Percentiles rank a stretch among this genome's conserved stretches.
Evolutionary conservation across 176 grass and related monocot species (phyloP).

Genomic region (Olyra latifolia): DNA sequence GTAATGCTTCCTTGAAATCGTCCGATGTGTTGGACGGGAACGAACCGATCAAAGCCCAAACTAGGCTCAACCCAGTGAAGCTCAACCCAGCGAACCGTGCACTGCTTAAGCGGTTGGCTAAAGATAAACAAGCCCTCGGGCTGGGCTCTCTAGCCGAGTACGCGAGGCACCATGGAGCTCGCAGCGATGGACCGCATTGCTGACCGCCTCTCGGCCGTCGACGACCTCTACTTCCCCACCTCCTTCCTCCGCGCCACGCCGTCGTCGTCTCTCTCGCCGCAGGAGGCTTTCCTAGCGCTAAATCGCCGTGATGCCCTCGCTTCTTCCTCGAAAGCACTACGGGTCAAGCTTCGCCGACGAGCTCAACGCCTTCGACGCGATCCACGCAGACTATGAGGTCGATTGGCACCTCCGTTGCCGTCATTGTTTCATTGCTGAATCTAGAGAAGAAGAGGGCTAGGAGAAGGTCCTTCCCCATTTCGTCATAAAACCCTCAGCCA

Average conservation of each 20-base stretch:
- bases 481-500: too few species aligned
- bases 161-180: constrained; percentile 86
- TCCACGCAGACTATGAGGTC: constrained; percentile 73
- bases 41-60: too few species aligned
- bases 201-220: constrained; percentile 65
- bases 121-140: neutral
- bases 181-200: constrained; percentile 72
- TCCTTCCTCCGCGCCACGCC: constrained; percentile 47
- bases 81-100: too few species aligned
- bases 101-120: neutral
- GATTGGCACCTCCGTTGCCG: constrained; percentile 74
- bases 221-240: constrained; percentile 82
- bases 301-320: constrained; percentile 71
- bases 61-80: too few species aligned
- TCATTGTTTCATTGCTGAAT: too few species aligned
- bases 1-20: too few species aligned
- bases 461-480: too few species aligned
- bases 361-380: constrained; percentile 64
- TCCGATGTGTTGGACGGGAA: too few species aligned
- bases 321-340: constrained; percentile 94
- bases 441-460: too few species aligned
- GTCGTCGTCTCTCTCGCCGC: constrained; percentile 22
- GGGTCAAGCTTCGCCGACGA: constrained; percentile 53
- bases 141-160: too few species aligned
- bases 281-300: constrained; percentile 55